Evolutionary conservation across 768 basidiomycete species (phyloP).

Genomic region (Coprinopsis sp.): DNA sequence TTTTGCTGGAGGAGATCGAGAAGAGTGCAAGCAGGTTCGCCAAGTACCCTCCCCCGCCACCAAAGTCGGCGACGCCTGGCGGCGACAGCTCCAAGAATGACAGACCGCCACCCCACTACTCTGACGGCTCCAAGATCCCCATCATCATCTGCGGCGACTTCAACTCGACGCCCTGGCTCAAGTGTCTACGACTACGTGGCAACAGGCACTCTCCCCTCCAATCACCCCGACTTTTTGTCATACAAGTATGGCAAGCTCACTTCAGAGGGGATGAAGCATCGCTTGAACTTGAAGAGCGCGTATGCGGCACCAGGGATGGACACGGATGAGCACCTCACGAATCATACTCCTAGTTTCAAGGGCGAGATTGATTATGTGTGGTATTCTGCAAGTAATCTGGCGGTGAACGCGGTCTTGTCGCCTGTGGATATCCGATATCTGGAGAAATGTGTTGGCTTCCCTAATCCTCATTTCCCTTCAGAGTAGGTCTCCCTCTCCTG

Average conservation of each 20-base stretch:
- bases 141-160: constrained; percentile 91
- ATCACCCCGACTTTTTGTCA: constrained; percentile 89
- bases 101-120: constrained; percentile 62
- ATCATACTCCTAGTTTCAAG: constrained; percentile 83
- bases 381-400: constrained; percentile 72
- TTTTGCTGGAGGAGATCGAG: constrained; percentile 89
- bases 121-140: constrained; percentile 87
- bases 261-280: constrained; percentile 79
- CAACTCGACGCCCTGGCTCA: constrained; percentile 81
- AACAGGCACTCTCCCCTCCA: constrained; percentile 58
- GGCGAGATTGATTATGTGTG: constrained; percentile 93
- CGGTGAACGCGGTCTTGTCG: constrained; percentile 79
- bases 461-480: constrained; percentile 93
- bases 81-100: constrained; percentile 18
- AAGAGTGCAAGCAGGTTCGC: constrained; percentile 85
- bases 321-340: constrained; percentile 65
- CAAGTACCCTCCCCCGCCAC: constrained; percentile 64
- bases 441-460: constrained; percentile 92
- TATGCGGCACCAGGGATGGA: constrained; percentile 52
- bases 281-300: constrained; percentile 77
- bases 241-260: constrained; percentile 92
- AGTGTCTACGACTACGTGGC: constrained; percentile 91
- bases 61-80: constrained; percentile 16
- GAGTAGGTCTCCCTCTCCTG: constrained; percentile 59
- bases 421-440: constrained; percentile 84